phyloP scores from a whole-genome alignment of 192 early-diverging fungal genomes.

The Rhizophagus prolifer region DNA sequence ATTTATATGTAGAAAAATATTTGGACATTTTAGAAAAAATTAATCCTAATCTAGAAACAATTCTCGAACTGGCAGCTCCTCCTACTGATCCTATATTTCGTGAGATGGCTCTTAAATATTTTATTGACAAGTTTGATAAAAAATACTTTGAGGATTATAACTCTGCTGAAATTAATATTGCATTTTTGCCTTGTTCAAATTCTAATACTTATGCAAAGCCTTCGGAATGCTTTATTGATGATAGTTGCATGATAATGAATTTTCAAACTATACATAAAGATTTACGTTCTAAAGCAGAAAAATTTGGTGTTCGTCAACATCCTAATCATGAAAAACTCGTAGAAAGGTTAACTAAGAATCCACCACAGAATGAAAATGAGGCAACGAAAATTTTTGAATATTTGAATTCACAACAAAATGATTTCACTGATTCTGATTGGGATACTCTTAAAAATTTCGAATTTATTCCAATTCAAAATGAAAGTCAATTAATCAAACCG shows the following conservation, averaged over 20 bases:
- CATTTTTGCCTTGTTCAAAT: conserved; percentile 62
- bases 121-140: conserved; percentile 65
- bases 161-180: conserved; percentile 37
- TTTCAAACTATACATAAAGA: conserved; percentile 65
- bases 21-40: conserved; percentile 27
- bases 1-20: conserved; percentile 54
- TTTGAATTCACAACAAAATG: conserved; percentile 59
- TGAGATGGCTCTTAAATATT: conserved; percentile 60
- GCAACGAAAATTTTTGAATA: conserved; percentile 66
- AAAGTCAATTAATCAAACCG: background rate
- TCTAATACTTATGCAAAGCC: conserved; percentile 50
- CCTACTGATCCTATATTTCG: conserved; percentile 39
- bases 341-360: conserved; percentile 37
- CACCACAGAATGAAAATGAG: conserved; percentile 34
- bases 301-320: conserved; percentile 63
- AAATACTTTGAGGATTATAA: conserved; percentile 57
- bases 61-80: conserved; percentile 45
- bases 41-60: conserved; percentile 37
- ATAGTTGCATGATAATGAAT: conserved; percentile 59
- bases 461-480: conserved; percentile 64
- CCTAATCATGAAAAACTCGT: conserved; percentile 49
- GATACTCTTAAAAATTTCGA: conserved; percentile 39
- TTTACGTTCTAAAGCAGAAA: conserved; percentile 47
- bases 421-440: conserved; percentile 60
- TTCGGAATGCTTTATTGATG: conserved; percentile 62